Base-by-base conservation (phyloP, 176 grass and related monocot genomes). In the Aegilops umbellulata region DNA sequence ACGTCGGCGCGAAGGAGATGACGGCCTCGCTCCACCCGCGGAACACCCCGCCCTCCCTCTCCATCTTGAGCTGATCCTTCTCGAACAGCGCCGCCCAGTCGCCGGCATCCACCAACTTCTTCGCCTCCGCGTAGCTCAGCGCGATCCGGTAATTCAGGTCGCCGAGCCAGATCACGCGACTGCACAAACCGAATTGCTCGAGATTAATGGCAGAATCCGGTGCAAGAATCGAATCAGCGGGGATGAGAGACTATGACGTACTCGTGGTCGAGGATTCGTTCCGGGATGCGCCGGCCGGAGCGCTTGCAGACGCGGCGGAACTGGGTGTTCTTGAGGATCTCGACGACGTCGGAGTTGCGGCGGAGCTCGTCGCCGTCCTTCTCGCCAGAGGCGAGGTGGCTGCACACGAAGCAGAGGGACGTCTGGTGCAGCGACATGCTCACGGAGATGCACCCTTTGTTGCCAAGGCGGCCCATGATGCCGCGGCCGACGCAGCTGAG, bases 391-490 rank as follows among this genome's bases (percentile, higher is more conserved):
- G 96, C 93, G 81, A 98, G 83, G 87, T 98, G 93, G 84, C 93
- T 98, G 88, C 95, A 98, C 16, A 95, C 91, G 63, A 98, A 98
- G 86, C 95, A 98, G 51, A 95, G 76, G 63, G 46, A 93, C 3
- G 93, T 98, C 84, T 93, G 91, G 79, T 98, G 93, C 80, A 98
- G 53, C 30, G 93, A 94, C 95, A 95, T 92, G 88, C 95, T 98
- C 77, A 98, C 91, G 3, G 93, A 95, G 65, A 98, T 92, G 77
- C 95, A 98, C 8, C 95, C 95, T 92, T 98, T 98, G 88, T 98
- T 98, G 65, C 93, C 93, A 39, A 98, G 96, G 78, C 84, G 94
- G 27, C 93, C 91, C 96, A 98, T 95, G 69, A 95, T 92, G 44
- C 96, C 96, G 32, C 93, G 88, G 49, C 96, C 93, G 27, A 98